phyloP scores from a whole-genome alignment of 805 yeast genomes.

The Nakazawaea populi region DNA sequence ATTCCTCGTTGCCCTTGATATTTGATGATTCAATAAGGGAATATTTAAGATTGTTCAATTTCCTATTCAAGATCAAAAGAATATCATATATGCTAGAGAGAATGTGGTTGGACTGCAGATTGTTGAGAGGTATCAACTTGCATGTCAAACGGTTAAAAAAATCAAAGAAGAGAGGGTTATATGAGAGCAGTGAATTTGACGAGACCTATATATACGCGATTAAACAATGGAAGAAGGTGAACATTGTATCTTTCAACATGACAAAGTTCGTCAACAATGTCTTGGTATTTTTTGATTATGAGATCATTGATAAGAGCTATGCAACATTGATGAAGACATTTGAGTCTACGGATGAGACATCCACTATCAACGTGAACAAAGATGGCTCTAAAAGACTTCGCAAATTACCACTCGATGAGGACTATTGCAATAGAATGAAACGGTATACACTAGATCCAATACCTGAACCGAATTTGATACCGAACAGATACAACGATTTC shows the following conservation, averaged over 20 bases:
- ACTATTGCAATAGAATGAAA: slow-evolving; percentile 16
- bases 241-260: slow-evolving; percentile 32
- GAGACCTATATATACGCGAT: slow-evolving; percentile 18
- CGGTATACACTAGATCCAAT: background rate
- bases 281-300: slow-evolving; percentile 35
- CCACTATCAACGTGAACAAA: slow-evolving; percentile 5
- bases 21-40: slow-evolving; percentile 41
- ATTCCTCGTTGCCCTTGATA: slow-evolving; percentile 39
- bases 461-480: background rate
- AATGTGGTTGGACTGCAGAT: slow-evolving; percentile 38
- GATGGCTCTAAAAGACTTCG: slow-evolving; percentile 1
- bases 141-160: slow-evolving; percentile 12
- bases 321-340: slow-evolving; percentile 20
- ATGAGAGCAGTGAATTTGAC: slow-evolving; percentile 11
- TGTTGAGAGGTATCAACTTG: slow-evolving; percentile 14
- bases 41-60: slow-evolving; percentile 78
- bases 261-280: slow-evolving; percentile 36
- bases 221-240: slow-evolving; percentile 23
- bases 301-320: slow-evolving; percentile 38
- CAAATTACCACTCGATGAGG: slow-evolving; percentile 21
- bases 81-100: slow-evolving; percentile 44
- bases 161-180: slow-evolving; percentile 1
- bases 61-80: slow-evolving; percentile 74
- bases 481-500: slow-evolving; percentile 21
- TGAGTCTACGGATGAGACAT: slow-evolving; percentile 11